Percentiles rank a stretch among this genome's conserved stretches.
Evolutionary conservation across 257 asterid species (phyloP).

Genomic region (Osmanthus fragrans): DNA sequence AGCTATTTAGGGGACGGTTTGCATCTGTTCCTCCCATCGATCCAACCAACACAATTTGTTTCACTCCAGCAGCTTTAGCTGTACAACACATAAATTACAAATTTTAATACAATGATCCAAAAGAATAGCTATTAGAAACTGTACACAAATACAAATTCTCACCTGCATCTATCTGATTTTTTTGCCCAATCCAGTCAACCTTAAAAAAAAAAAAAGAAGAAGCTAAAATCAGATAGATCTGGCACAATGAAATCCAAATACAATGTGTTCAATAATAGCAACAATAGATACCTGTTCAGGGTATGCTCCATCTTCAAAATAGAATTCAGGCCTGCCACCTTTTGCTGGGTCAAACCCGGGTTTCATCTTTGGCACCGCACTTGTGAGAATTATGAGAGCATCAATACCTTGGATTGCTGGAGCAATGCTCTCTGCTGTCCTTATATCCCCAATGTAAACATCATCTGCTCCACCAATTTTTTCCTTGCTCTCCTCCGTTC

Average conservation of each 20-base stretch:
- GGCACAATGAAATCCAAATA: neutral
- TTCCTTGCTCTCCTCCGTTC: conserved; percentile 86
- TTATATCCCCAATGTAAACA: conserved; percentile 76
- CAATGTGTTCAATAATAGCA: neutral
- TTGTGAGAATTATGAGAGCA: conserved; percentile 81
- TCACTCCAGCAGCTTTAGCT: conserved; percentile 97
- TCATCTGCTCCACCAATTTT: conserved; percentile 76
- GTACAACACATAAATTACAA: conserved; percentile 26
- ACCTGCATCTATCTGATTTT: conserved; percentile 94
- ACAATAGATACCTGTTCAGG: conserved; percentile 71
- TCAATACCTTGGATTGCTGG: conserved; percentile 72
- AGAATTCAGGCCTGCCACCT: conserved; percentile 89
- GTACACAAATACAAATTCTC: conserved; percentile 19
- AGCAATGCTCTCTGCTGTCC: conserved; percentile 53
- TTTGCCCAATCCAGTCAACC: conserved; percentile 97
- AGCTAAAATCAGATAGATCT: conserved; percentile 7
- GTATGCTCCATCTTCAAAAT: conserved; percentile 73
- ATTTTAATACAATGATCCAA: neutral
- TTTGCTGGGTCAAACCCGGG: conserved; percentile 79
- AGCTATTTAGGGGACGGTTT: conserved; percentile 71
- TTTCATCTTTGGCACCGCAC: conserved; percentile 90
- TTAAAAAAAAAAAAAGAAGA: conserved; percentile 17
- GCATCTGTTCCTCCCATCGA: conserved; percentile 95
- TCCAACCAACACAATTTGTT: conserved; percentile 88
- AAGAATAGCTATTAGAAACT: neutral